Base-by-base conservation (phyloP, 2,329 filamentous ascomycete genomes). In the Lachnellula suecica region DNA sequence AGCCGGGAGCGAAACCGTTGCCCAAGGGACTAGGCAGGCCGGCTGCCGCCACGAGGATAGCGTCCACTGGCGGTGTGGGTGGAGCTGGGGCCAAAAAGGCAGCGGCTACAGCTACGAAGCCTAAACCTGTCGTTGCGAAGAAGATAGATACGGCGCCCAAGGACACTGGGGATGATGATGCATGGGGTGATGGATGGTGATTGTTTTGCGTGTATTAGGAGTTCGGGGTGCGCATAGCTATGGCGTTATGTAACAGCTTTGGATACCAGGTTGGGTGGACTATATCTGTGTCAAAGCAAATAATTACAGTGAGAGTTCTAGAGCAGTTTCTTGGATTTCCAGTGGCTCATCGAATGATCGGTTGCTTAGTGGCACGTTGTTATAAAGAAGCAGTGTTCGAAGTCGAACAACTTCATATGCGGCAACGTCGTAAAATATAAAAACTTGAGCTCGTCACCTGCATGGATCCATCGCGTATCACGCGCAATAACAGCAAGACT, bases 121-220 rank as follows among this genome's bases (percentile, higher is more conserved):
- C 75, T 61, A 81, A 78, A 54, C 64, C 72, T 6, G 54, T 69
- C 8, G 60, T 67, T 4, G 68, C 79, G 1, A 91, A 89, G 72
- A 88, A 87, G 71, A 82, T 89, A 57, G 81, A 89, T 62, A 79
- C 82, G 62, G 85, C 83, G 62, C 86, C 86, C 0, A 87, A 85
- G 66, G 74, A 77, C 43, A 69, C 72, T 3, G 81, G 73, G 1
- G 79, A 79, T 22, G 76, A 77, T 51, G 82, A 84, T 61, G 82
- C 77, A 1, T 88, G 84, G 84, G 84, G 82, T 4, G 83, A 86
- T 57, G 82, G 81, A 7, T 87, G 84, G 84, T 84, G 62, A 46
- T 8, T 15, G 17, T 17, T 17, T 4, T 4, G 10, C 17, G 11
- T 3, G 2, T 17, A 22, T 40, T 19, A 17, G n/a, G 10, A 31